Percentiles rank a stretch among this genome's conserved stretches.
phyloP scores from a whole-genome alignment of 1,139 yeast genomes.

The Meyerozyma athensensis region DNA sequence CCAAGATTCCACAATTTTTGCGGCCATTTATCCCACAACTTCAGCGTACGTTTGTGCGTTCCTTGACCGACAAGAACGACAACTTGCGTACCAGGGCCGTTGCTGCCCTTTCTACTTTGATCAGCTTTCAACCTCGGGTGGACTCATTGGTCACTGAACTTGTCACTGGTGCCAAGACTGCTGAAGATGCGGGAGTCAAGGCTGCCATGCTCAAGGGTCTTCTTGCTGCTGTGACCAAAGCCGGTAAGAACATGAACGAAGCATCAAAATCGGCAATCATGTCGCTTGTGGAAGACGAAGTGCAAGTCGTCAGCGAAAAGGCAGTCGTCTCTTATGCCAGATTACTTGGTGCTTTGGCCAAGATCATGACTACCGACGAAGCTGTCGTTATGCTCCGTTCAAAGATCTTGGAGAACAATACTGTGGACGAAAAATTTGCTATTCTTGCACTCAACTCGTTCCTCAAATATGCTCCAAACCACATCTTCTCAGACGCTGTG shows the following conservation, averaged over 20 bases:
- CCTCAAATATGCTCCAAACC: slow-evolving; percentile 67
- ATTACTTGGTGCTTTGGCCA: slow-evolving; percentile 72
- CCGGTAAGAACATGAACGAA: slow-evolving; percentile 75
- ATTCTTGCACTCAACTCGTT: slow-evolving; percentile 75
- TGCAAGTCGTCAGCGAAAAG: slow-evolving; percentile 47
- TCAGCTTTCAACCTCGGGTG: slow-evolving; percentile 87
- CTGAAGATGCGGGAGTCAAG: slow-evolving; percentile 62
- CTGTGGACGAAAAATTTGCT: slow-evolving; percentile 45
- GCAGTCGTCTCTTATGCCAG: slow-evolving; percentile 73
- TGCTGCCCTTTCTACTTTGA: slow-evolving; percentile 78
- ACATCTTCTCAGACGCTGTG: slow-evolving; percentile 50
- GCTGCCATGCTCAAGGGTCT: slow-evolving; percentile 84
- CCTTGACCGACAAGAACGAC: slow-evolving; percentile 78
- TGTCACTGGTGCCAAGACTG: slow-evolving; percentile 65
- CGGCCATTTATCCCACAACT: slow-evolving; percentile 96
- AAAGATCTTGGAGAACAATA: slow-evolving; percentile 48
- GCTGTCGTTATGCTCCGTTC: slow-evolving; percentile 55
- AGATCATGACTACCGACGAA: slow-evolving; percentile 61
- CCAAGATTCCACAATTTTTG: slow-evolving; percentile 83
- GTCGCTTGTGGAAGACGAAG: slow-evolving; percentile 73
- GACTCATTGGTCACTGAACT: slow-evolving; percentile 88
- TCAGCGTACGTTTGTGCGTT: slow-evolving; percentile 94
- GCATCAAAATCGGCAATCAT: slow-evolving; percentile 65
- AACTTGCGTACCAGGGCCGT: slow-evolving; percentile 83
- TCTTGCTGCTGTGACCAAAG: slow-evolving; percentile 74